Conservation (phyloP, 2,329 filamentous ascomycete species). For the Macroventuria anomochaeta region DNA sequence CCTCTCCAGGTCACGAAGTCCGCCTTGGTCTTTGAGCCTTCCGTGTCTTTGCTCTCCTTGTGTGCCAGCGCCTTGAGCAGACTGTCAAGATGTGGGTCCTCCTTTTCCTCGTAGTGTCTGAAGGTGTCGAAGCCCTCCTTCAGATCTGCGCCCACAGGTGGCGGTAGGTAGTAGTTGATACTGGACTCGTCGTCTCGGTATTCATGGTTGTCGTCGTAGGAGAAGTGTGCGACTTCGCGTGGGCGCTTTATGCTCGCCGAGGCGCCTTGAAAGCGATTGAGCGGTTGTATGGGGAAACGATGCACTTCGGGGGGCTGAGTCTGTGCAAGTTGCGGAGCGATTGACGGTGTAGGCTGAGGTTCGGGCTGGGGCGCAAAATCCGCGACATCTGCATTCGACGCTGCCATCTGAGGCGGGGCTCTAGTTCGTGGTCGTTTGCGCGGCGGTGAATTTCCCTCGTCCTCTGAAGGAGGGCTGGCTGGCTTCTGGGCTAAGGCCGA, state of each 20-base stretch:
- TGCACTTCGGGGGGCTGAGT: conserved; percentile 8
- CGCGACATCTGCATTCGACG: not conserved
- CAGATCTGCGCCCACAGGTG: conserved; percentile 72
- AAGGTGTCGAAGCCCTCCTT: conserved; percentile 83
- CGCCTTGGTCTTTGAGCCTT: conserved; percentile 70
- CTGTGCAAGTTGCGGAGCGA: not conserved
- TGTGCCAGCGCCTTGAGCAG: conserved; percentile 77
- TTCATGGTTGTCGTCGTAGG: conserved; percentile 83
- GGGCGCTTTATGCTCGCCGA: conserved; percentile 46
- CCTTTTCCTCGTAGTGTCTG: conserved; percentile 77
- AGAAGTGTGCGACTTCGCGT: conserved; percentile 91
- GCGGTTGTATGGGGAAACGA: conserved; percentile 40
- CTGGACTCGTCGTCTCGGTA: conserved; percentile 80
- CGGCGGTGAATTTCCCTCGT: conserved; percentile 28
- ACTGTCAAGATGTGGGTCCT: conserved; percentile 87
- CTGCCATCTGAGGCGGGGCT: conserved; percentile 38
- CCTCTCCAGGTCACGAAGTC: conserved; percentile 93
- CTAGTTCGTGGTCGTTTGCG: conserved; percentile 42
- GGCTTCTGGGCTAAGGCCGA: conserved; percentile 12
- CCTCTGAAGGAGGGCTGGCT: conserved; percentile 12
- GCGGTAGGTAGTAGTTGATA: conserved; percentile 87
- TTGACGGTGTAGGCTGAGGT: not conserved
- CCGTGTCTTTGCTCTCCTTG: conserved; percentile 69
- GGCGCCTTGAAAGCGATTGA: conserved; percentile 43
- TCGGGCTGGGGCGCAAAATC: not conserved